Conservation (phyloP, 108 stramenopile genomes). For the Nannochloropsis oceanica region DNA sequence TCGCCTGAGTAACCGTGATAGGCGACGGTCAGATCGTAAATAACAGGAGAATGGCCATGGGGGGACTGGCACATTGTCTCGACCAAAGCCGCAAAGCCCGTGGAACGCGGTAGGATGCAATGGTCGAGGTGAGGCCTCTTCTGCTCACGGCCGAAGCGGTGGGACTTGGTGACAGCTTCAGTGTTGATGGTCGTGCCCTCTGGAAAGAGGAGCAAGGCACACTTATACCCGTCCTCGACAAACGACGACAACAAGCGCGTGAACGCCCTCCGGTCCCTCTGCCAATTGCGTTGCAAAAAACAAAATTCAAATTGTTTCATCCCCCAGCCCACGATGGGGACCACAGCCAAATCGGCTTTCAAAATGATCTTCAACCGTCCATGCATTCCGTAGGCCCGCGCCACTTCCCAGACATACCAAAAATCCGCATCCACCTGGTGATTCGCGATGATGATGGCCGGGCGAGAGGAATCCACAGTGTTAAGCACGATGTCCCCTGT, state of each 20-base stretch:
- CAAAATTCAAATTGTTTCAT: conserved; percentile 29
- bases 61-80: background rate
- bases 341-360: conserved; percentile 25
- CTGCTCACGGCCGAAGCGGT: conserved; percentile 23
- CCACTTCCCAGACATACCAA: conserved; percentile 22
- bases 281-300: conserved; percentile 34
- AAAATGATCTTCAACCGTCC: conserved; percentile 27
- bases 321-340: conserved; percentile 26
- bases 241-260: conserved; percentile 19
- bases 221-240: conserved; percentile 21
- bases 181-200: conserved; percentile 38
- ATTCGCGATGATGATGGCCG: conserved; percentile 34
- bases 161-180: conserved; percentile 25
- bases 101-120: conserved; percentile 28
- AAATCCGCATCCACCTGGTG: conserved; percentile 27
- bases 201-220: conserved; percentile 31
- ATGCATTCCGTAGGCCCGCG: conserved; percentile 4
- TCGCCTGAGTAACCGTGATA: conserved; percentile 33
- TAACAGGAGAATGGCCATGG: background rate
- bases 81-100: conserved; percentile 32
- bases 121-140: conserved; percentile 24
- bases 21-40: conserved; percentile 37
- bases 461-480: background rate
- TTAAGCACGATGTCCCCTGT: conserved; percentile 8
- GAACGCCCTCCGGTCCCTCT: conserved; percentile 11